Base-by-base conservation (phyloP, 768 basidiomycete genomes). In the Suillus subalutaceus region DNA sequence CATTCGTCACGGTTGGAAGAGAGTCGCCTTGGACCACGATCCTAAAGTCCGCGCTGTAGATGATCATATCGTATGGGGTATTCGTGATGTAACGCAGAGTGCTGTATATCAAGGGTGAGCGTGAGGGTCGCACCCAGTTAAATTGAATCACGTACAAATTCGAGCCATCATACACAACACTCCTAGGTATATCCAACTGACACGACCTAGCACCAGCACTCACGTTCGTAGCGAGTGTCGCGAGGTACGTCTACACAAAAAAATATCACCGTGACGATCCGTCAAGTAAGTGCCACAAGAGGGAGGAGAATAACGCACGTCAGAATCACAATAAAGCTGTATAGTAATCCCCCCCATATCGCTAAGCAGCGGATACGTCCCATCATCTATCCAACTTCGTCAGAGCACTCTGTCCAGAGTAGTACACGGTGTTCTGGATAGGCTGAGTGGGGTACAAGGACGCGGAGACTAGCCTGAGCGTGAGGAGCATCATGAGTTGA, bases 331-430 rank as follows among this genome's bases (percentile, higher is more conserved):
- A 70, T 81, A 85, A 6, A 90, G 77, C 48, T 85, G 79, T 9
- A 90, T 82, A 8, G 74, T 74, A 32, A 88, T 62, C 1, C 68
- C 66, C 0, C 83, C 82, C 75, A 86, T 81, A 15, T 81, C 72
- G 40, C 64, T 63, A 7, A 89, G 66, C 26, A 71, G 69, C 0
- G 89, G 88, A 9, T 68, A 67, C 1, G 55, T 72, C 7, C 74
- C 72, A 53, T 86, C 83, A 48, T 90, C 87, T 44, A 72, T 74
- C 89, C 89, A 90, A 4, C 72, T n/a, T 80, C 4, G 88, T 71
- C 10, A 71, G 48, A 30, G 78, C 78, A 6, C 78, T 75, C 50
- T 79, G 74, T 10, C 86, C 87, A 43, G 84, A 79, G 38, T 72
- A 71, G 67, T 82, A 82, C 3, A 81, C 78, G 0, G 86, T 85